Evolutionary conservation across 768 basidiomycete species (phyloP), one percentile per base, ranked within the genome.

Genomic region (Terana coerulea): DNA sequence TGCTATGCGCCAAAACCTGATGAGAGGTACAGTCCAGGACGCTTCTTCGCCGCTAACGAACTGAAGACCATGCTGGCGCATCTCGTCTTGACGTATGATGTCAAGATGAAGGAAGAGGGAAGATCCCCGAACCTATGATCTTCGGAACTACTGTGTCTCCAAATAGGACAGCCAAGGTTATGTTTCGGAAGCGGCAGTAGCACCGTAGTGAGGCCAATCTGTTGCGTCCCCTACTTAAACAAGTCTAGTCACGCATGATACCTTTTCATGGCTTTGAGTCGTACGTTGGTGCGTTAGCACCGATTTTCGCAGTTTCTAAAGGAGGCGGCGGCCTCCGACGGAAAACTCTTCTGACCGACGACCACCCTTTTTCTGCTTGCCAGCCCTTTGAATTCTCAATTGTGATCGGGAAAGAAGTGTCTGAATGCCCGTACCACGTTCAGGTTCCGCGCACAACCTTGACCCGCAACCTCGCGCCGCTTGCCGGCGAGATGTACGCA

Each of bases 111-210:
- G 17, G 25, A 39, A 12, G 34, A 39, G 5, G 48, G 36, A 3
- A 31, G 12, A 19, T 5, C n/a, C 7, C 46, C 46, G 7, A 11
- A 10, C 5, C 7, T 12, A 3, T 4, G n/a, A 6, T 10, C 14
- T 10, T 47, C 35, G 31, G 46, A 31, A 5, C 44, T 19, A n/a
- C 35, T 14, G 5, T 24, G 5, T 6, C 49, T 10, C 62, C 61
- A 0, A 33, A 57, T 36, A 26, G 21, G 21, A 49, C 44, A 1
- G 54, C 56, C 15, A 44, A 56, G 19, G 40, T 62, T n/a, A 17
- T 60, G 45, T 63, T 65, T 45, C 58, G 58, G 53, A 64, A 55
- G 52, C 53, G 64, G n/a, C n/a, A n/a, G n/a, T n/a, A n/a, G n/a
- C n/a, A 35, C 45, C 50, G 42, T 36, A 15, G 11, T 53, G 47